Base-by-base conservation (phyloP, 805 yeast species). In the Starmerella apis region DNA sequence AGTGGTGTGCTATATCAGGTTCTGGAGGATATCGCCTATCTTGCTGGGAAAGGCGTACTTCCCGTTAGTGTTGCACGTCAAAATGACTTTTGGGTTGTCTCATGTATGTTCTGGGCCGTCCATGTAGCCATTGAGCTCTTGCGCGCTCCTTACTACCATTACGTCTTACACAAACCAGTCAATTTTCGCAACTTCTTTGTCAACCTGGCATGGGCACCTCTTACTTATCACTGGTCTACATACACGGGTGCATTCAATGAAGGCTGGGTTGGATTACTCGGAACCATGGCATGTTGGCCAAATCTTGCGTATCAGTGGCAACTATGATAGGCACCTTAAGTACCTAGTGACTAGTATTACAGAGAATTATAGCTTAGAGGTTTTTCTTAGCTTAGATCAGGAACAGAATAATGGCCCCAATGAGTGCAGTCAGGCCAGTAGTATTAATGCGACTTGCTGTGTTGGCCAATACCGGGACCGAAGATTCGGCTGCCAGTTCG, bases 171-270 rank as follows among this genome's bases (percentile, higher is more conserved):
- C 35, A 51, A 46, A 41, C 53, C 57, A 1, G 50, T 50, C 24
- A 49, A 43, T 25, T 31, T 39, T 32, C 56, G 60, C 39, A 53
- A 56, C 33, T 51, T 68, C 19, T 47, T 64, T 14, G 64, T 65
- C 50, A 68, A 69, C 51, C 51, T 64, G n/a, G 67, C 69, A 18
- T 71, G 70, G 63, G 60, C 67, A 33, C 74, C 74, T 4, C 56
- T 70, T 42, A 66, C 73, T 3, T 56, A 66, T 36, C 74, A 70
- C 56, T 70, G 74, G 74, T 67, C 72, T 2, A 54, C 65, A 10
- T 61, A 63, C 46, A 51, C 46, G 3, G 74, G 74, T 1, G 51
- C 64, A 20, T 50, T 68, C 22, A 49, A 48, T 23, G 64, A 65
- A 22, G 51, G 56, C 32, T 51, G 54, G 25, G 72, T 70, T 5